Evolutionary conservation across 495 filamentous ascomycete species (phyloP).

Genomic region (Talaromyces trachyspermus): DNA sequence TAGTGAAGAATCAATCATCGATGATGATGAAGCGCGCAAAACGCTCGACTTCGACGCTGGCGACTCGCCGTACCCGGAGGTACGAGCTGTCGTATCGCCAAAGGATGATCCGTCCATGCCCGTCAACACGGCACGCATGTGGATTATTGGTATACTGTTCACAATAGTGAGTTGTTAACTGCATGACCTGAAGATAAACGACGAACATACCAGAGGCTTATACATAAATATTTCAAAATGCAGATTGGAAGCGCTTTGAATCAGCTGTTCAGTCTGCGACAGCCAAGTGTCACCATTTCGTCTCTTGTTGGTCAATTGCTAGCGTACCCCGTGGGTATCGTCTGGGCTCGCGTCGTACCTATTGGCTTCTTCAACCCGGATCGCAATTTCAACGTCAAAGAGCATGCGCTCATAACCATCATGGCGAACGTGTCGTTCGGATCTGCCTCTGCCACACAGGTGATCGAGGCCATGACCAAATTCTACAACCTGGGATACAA

Average conservation of each 20-base stretch:
- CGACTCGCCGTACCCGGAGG: slow-evolving; percentile 67
- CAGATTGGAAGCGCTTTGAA: slow-evolving; percentile 62
- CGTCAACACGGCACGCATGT: slow-evolving; percentile 63
- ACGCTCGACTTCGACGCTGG: slow-evolving; percentile 44
- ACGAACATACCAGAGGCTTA: slow-evolving; percentile 1
- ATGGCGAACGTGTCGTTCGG: slow-evolving; percentile 58
- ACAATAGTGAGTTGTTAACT: slow-evolving; percentile 49
- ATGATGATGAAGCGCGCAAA: slow-evolving; percentile 29
- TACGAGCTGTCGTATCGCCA: slow-evolving; percentile 33
- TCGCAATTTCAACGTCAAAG: slow-evolving; percentile 70
- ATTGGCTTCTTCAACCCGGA: slow-evolving; percentile 55
- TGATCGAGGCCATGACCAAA: slow-evolving; percentile 57
- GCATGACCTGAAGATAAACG: too few relatives aligned
- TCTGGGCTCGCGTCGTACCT: slow-evolving; percentile 50
- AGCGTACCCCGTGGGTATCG: slow-evolving; percentile 62
- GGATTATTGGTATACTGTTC: slow-evolving; percentile 61
- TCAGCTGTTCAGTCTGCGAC: slow-evolving; percentile 60
- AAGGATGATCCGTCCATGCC: slow-evolving; percentile 61
- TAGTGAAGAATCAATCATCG: slow-evolving; percentile 19
- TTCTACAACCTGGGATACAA: slow-evolving; percentile 65
- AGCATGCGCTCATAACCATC: slow-evolving; percentile 69
- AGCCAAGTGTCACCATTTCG: slow-evolving; percentile 54
- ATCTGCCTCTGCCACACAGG: slow-evolving; percentile 63
- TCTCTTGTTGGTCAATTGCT: slow-evolving; percentile 63
- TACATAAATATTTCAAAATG: not conserved